Conservation (phyloP, 148 eudicot genomes). For the Nyssa sinensis region DNA sequence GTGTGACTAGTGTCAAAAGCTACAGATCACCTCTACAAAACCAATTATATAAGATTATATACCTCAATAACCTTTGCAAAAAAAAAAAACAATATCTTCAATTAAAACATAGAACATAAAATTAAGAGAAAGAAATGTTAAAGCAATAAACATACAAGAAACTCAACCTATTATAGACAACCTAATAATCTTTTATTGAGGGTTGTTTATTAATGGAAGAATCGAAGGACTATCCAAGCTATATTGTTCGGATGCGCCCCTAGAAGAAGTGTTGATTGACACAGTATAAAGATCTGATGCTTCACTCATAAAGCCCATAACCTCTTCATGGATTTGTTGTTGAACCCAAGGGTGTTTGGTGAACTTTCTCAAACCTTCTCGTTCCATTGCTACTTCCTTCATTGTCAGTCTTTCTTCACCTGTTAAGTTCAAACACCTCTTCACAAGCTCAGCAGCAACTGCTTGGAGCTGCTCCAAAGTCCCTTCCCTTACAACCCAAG, state of each 20-base stretch:
- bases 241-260: not conserved
- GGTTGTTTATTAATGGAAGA: not conserved
- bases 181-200: not conserved
- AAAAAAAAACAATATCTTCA: too few relatives aligned
- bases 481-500: slow-evolving; percentile 16
- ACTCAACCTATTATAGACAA: too few relatives aligned
- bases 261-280: not conserved
- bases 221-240: not conserved
- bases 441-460: slow-evolving; percentile 17
- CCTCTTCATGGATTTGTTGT: not conserved
- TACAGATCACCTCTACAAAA: too few relatives aligned
- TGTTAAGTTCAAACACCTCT: slow-evolving; percentile 12
- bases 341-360: slow-evolving; percentile 12
- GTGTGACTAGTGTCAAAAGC: too few relatives aligned
- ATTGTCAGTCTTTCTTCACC: slow-evolving; percentile 22
- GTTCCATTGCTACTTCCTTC: slow-evolving; percentile 25
- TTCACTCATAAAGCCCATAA: not conserved
- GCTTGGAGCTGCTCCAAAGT: slow-evolving; percentile 15
- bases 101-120: too few relatives aligned
- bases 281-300: slow-evolving; percentile 10
- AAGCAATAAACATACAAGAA: not conserved
- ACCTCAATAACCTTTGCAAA: too few relatives aligned
- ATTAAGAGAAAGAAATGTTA: too few relatives aligned
- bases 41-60: too few relatives aligned
- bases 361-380: slow-evolving; percentile 16